Percentiles rank a stretch among this genome's conserved stretches.
Evolutionary conservation across 1,284 basidiomycete species (phyloP).

Genomic region (Somion occarium): DNA sequence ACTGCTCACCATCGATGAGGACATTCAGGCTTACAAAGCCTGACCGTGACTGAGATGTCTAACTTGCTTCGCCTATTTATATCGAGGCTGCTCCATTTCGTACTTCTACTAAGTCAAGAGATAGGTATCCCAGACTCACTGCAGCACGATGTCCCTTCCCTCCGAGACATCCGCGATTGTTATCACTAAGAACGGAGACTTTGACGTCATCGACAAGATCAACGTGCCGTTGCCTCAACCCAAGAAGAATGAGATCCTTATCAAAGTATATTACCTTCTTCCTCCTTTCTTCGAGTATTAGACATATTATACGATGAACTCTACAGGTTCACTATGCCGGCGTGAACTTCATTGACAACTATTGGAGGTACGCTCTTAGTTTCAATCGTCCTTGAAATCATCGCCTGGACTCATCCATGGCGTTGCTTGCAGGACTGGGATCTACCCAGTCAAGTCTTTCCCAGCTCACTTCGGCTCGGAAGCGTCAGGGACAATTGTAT

Average conservation of each 20-base stretch:
- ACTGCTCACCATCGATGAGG: too few relatives aligned
- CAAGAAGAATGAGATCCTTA: slow-evolving; percentile 62
- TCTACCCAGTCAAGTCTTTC: slow-evolving; percentile 54
- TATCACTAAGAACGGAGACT: slow-evolving; percentile 60
- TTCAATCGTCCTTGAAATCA: neutral
- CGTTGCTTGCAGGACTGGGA: slow-evolving; percentile 40
- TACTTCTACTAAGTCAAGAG: too few relatives aligned
- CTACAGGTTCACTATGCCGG: slow-evolving; percentile 59
- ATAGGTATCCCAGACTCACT: neutral
- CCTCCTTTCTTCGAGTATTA: neutral
- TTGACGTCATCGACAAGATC: slow-evolving; percentile 73
- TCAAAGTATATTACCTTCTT: slow-evolving; percentile 55
- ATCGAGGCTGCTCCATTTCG: too few relatives aligned
- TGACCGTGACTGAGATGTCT: too few relatives aligned
- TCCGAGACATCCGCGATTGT: slow-evolving; percentile 50
- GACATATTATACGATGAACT: neutral
- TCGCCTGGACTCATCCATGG: neutral
- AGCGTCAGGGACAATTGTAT: slow-evolving; percentile 69
- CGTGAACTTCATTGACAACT: slow-evolving; percentile 87
- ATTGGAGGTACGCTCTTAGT: slow-evolving; percentile 49
- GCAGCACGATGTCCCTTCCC: slow-evolving; percentile 40
- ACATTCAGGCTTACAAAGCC: too few relatives aligned
- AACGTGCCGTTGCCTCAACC: slow-evolving; percentile 58
- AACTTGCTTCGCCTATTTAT: too few relatives aligned
- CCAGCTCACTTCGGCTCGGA: slow-evolving; percentile 82